Evolutionary conservation across 495 filamentous ascomycete species (phyloP).

Genomic region (Massariosphaeria phaeospora): DNA sequence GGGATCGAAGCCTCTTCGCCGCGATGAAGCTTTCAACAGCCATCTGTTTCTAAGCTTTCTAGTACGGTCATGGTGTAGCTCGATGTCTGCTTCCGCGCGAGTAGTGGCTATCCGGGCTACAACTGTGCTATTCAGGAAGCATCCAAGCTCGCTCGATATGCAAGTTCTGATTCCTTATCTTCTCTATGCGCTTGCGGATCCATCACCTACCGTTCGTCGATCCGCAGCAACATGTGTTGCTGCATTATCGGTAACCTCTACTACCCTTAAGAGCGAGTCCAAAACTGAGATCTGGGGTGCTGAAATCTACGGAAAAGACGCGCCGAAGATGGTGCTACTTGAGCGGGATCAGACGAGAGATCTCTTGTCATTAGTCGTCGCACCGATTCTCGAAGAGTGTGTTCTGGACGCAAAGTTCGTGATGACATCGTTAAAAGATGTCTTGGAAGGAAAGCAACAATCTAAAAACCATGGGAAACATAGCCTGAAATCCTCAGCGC

Average conservation of each 20-base stretch:
- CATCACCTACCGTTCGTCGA: constrained; percentile 64
- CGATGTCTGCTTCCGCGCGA: constrained; percentile 61
- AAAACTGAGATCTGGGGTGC: constrained; percentile 13
- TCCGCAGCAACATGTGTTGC: constrained; percentile 63
- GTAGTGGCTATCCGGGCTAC: constrained; percentile 61
- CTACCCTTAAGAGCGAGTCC: background rate
- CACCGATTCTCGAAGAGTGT: constrained; percentile 75
- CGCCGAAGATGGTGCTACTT: constrained; percentile 55
- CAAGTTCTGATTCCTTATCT: constrained; percentile 60
- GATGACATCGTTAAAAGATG: constrained; percentile 52
- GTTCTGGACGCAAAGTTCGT: constrained; percentile 67
- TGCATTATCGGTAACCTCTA: constrained; percentile 35
- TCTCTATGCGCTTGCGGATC: constrained; percentile 67
- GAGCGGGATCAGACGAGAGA: constrained; percentile 50
- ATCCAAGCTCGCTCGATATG: constrained; percentile 43
- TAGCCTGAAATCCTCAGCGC: constrained; percentile 13
- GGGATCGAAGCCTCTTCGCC: constrained; percentile 52
- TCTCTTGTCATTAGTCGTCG: constrained; percentile 58
- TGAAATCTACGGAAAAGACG: constrained; percentile 52
- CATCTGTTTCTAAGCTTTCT: constrained; percentile 74
- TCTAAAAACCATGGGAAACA: constrained; percentile 10
- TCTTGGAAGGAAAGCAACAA: constrained; percentile 48
- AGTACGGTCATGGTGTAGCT: constrained; percentile 65
- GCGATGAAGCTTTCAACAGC: constrained; percentile 52
- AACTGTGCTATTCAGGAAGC: constrained; percentile 45